Evolutionary conservation across 2,329 filamentous ascomycete genomes (phyloP).

Genomic region (Geosmithia morbida): DNA sequence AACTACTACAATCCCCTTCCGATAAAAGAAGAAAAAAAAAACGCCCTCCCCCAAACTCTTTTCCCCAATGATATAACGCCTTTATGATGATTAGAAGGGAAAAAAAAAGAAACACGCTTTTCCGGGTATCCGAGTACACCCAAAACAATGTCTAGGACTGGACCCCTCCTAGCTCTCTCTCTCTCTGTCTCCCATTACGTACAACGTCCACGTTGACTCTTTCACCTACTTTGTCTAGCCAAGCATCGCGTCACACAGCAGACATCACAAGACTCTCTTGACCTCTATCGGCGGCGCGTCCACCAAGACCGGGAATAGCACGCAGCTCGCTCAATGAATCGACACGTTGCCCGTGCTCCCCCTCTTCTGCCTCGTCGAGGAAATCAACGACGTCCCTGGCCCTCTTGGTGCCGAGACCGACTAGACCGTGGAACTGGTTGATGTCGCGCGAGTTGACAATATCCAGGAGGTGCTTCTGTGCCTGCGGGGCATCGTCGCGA

Average conservation of each 20-base stretch:
- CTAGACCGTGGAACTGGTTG: constrained; percentile 47
- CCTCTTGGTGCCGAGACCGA: constrained; percentile 60
- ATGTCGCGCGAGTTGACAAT: constrained; percentile 64
- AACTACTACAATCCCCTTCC: neutral
- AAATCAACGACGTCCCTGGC: constrained; percentile 46
- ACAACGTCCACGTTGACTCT: neutral
- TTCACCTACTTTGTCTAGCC: neutral
- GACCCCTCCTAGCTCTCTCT: neutral
- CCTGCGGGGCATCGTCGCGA: constrained; percentile 31
- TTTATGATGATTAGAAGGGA: too few relatives aligned
- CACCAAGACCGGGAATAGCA: constrained; percentile 41
- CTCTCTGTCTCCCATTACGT: neutral
- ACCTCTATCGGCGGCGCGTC: constrained; percentile 39
- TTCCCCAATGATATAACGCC: neutral
- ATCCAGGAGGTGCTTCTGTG: constrained; percentile 41
- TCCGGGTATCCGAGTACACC: neutral
- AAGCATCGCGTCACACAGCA: neutral
- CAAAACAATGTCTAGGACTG: neutral
- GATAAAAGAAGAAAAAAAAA: neutral
- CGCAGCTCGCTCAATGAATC: constrained; percentile 35
- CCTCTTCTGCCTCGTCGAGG: constrained; percentile 31
- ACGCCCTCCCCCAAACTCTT: neutral
- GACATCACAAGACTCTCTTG: constrained; percentile 27
- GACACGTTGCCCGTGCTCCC: constrained; percentile 25
- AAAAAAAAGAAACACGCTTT: neutral